Evolutionary conservation across 306 rosid species (phyloP).

Genomic region (Delonix regia): DNA sequence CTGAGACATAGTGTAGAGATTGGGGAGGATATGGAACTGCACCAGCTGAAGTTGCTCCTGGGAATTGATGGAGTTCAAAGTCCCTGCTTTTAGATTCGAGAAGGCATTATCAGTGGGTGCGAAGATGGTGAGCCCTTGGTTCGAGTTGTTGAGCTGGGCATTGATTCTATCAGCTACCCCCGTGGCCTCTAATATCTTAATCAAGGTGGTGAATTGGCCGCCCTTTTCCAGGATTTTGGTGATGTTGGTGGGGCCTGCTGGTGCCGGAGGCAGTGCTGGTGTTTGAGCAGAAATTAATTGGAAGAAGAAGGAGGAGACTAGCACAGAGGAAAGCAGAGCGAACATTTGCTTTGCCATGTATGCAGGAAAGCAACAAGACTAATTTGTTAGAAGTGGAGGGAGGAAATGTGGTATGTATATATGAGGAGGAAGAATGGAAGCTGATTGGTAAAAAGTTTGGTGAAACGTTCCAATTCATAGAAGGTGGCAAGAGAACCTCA

Average conservation of each 20-base stretch:
- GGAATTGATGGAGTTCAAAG: conserved; percentile 57
- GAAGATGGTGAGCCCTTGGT: conserved; percentile 64
- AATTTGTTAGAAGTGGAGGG: conserved; percentile 7
- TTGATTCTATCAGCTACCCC: conserved; percentile 58
- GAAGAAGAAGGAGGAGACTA: conserved; percentile 9
- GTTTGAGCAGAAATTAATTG: conserved; percentile 35
- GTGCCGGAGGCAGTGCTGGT: conserved; percentile 43
- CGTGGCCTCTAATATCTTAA: conserved; percentile 52
- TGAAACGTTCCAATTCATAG: conserved; percentile 36
- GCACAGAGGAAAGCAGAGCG: neutral
- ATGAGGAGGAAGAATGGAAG: conserved; percentile 16
- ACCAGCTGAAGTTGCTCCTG: conserved; percentile 58
- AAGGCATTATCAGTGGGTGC: conserved; percentile 74
- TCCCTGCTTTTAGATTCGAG: conserved; percentile 54
- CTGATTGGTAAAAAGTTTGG: conserved; percentile 32
- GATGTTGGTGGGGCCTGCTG: conserved; percentile 56
- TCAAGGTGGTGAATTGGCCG: conserved; percentile 70
- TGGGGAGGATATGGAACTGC: conserved; percentile 63
- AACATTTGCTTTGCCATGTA: conserved; percentile 18
- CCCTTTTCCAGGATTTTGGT: conserved; percentile 60
- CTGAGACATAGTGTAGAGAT: conserved; percentile 50
- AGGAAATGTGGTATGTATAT: neutral
- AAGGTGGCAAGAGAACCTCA: conserved; percentile 47
- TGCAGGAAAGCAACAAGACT: neutral
- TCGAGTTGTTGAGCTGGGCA: conserved; percentile 56